phyloP scores from a whole-genome alignment of 495 filamentous ascomycete genomes.

The Penicillium turbatum region DNA sequence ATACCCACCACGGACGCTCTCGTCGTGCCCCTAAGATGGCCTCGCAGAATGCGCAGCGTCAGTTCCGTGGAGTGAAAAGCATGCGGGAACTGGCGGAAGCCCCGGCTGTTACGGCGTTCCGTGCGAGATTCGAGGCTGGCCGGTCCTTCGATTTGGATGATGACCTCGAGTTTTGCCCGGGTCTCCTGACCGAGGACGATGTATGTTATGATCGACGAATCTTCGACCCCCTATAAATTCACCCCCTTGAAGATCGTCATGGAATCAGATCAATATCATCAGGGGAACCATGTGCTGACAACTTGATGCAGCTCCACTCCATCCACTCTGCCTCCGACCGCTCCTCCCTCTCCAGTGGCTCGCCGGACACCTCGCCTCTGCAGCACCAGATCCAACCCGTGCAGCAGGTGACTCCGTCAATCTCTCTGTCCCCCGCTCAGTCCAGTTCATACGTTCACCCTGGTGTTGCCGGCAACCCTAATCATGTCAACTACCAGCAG shows the following conservation, averaged over 20 bases:
- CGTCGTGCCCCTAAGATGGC: constrained; percentile 81
- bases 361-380: constrained; percentile 84
- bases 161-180: constrained; percentile 93
- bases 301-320: constrained; percentile 62
- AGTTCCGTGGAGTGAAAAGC: constrained; percentile 74
- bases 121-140: constrained; percentile 81
- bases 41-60: constrained; percentile 77
- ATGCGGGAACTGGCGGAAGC: constrained; percentile 87
- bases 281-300: constrained; percentile 14
- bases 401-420: constrained; percentile 69
- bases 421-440: constrained; percentile 71
- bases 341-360: constrained; percentile 89
- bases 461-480: constrained; percentile 45
- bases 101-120: constrained; percentile 67
- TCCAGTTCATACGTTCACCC: constrained; percentile 63
- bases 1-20: constrained; percentile 81
- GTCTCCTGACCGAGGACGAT: constrained; percentile 91
- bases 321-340: constrained; percentile 90
- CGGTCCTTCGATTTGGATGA: constrained; percentile 96
- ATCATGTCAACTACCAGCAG: constrained; percentile 77
- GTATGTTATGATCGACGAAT: constrained; percentile 57
- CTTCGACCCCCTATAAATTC: neutral
- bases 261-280: neutral
- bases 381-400: constrained; percentile 72
- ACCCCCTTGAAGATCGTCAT: constrained; percentile 10